phyloP scores from a whole-genome alignment of 306 rosid genomes.

The Quercus variabilis region DNA sequence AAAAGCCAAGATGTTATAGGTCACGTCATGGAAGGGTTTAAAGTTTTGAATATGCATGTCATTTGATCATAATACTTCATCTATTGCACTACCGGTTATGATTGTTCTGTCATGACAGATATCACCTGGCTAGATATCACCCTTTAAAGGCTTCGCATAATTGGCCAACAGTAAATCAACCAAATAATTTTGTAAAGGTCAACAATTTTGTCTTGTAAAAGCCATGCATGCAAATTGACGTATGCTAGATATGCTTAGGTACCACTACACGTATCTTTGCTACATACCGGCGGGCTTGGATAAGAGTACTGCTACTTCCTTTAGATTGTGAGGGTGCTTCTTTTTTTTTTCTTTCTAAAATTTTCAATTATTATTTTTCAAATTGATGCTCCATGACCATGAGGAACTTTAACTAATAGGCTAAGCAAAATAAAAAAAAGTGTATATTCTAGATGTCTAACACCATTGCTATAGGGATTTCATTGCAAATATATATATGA shows the following conservation, averaged over 20 bases:
- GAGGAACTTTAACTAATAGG: not conserved
- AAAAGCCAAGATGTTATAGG: not conserved
- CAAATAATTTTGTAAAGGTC: too few relatives aligned
- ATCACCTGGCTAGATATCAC: not conserved
- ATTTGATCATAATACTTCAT: not conserved
- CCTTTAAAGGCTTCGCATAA: not conserved
- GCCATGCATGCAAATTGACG: not conserved
- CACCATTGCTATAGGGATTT: too few relatives aligned
- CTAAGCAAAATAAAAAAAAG: not conserved
- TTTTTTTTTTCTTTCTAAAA: too few relatives aligned
- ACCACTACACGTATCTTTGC: not conserved
- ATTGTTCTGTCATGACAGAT: not conserved
- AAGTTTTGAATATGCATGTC: not conserved
- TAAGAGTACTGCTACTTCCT: too few relatives aligned
- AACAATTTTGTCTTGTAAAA: not conserved
- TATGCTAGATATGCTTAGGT: not conserved
- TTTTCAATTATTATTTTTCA: not conserved
- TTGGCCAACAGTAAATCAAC: not conserved
- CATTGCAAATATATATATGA: not conserved
- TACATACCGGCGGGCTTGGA: too few relatives aligned
- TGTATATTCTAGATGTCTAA: not conserved
- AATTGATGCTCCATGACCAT: not conserved
- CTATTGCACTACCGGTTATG: not conserved
- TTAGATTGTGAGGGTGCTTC: too few relatives aligned
- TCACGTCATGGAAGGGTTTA: too few relatives aligned